Evolutionary conservation across 164 flowering plant genomes (phyloP).

Genomic region (Pachysandra terminalis): DNA sequence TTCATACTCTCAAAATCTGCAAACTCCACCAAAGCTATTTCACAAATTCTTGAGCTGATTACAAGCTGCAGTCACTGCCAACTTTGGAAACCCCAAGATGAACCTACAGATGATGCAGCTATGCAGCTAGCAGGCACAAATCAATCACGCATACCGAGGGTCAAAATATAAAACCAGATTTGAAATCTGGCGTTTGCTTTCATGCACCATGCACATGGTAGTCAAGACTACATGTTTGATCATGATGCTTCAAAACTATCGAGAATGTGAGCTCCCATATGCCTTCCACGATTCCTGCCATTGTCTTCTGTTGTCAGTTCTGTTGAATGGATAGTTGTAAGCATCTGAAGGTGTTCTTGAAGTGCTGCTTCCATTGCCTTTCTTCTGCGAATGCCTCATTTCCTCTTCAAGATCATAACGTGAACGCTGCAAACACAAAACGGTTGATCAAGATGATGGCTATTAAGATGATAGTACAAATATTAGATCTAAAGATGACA

Average conservation of each 20-base stretch:
- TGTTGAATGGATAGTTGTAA: conserved; percentile 31
- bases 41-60: neutral
- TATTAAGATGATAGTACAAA: neutral
- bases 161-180: neutral
- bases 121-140: neutral
- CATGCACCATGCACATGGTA: neutral
- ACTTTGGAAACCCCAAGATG: neutral
- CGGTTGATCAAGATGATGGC: neutral
- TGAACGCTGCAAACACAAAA: conserved; percentile 48
- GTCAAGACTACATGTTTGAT: conserved; percentile 11
- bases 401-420: conserved; percentile 78
- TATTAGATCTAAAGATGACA: neutral
- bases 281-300: conserved; percentile 40
- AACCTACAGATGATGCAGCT: neutral
- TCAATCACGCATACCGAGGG: neutral
- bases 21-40: neutral
- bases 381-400: conserved; percentile 31
- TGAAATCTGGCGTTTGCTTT: neutral
- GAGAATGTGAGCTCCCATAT: conserved; percentile 27
- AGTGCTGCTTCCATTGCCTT: conserved; percentile 28
- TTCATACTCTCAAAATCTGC: neutral
- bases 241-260: conserved; percentile 26
- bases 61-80: neutral
- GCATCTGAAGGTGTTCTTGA: conserved; percentile 28
- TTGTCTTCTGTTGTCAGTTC: conserved; percentile 29